A percentile compares a stretch with the other conserved stretches of the same genome.
Conservation (phyloP, 2,329 filamentous ascomycete species). For the Epichloe baconii region DNA sequence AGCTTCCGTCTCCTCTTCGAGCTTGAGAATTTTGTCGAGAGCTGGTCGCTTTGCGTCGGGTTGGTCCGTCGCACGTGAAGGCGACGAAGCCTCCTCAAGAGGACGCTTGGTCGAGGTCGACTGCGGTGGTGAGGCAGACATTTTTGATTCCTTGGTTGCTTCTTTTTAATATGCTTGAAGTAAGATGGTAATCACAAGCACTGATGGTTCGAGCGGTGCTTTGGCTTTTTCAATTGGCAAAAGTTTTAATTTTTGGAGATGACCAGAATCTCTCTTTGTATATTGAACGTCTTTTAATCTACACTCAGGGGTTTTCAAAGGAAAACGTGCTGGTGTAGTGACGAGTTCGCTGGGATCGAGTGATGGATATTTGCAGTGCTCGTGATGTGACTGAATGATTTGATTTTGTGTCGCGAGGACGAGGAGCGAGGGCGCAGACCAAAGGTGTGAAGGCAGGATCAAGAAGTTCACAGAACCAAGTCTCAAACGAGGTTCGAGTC, state of each 20-base stretch:
- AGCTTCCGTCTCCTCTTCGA: conserved; percentile 40
- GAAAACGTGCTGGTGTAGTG: conserved; percentile 86
- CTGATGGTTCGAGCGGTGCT: not conserved
- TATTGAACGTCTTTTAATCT: conserved; percentile 29
- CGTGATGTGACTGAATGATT: conserved; percentile 23
- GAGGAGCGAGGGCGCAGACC: conserved; percentile 19
- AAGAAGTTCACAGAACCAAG: conserved; percentile 15
- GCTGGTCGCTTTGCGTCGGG: conserved; percentile 95
- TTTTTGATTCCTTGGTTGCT: conserved; percentile 26
- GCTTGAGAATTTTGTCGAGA: conserved; percentile 79
- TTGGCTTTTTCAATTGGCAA: conserved; percentile 2
- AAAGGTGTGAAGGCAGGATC: conserved; percentile 19
- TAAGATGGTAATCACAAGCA: conserved; percentile 8
- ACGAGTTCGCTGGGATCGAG: conserved; percentile 28
- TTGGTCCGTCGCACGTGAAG: conserved; percentile 79
- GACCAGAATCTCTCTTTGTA: conserved; percentile 15
- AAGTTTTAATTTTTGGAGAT: conserved; percentile 12
- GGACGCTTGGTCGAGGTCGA: conserved; percentile 75
- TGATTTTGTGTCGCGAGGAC: conserved; percentile 18
- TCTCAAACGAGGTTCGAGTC: not conserved
- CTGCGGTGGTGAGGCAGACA: conserved; percentile 59
- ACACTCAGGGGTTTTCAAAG: conserved; percentile 75
- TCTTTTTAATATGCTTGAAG: conserved; percentile 16
- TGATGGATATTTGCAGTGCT: conserved; percentile 25
- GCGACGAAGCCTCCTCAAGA: conserved; percentile 91